phyloP scores from a whole-genome alignment of 306 rosid genomes.

The Castanea sativa region DNA sequence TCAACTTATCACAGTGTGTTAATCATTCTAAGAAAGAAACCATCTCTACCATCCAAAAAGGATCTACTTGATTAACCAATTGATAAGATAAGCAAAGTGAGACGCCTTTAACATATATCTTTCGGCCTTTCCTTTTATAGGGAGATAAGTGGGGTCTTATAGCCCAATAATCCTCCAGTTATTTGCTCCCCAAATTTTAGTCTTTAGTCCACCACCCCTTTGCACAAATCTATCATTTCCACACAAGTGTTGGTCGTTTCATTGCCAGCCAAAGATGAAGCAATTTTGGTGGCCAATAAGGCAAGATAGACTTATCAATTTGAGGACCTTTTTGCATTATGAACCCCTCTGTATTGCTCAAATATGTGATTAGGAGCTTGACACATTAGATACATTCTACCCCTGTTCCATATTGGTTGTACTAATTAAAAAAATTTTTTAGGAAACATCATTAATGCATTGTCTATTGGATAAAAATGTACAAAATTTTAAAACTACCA shows the following conservation, averaged over 20 bases:
- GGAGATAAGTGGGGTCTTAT: slow-evolving; percentile 7
- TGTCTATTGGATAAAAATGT: no score
- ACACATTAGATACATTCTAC: neutral
- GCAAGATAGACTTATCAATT: neutral
- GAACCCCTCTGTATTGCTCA: no score
- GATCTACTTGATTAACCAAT: slow-evolving; percentile 16
- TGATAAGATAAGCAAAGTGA: slow-evolving; percentile 5
- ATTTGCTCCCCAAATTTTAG: neutral
- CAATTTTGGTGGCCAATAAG: slow-evolving; percentile 8
- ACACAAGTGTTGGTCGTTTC: slow-evolving; percentile 10
- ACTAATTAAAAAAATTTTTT: no score
- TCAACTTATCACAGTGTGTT: neutral
- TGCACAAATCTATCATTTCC: slow-evolving; percentile 18
- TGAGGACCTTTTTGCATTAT: neutral
- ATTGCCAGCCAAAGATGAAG: slow-evolving; percentile 5
- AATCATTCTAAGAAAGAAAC: slow-evolving; percentile 20
- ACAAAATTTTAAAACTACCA: no score
- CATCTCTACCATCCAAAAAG: slow-evolving; percentile 19
- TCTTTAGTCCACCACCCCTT: neutral
- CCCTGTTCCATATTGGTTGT: no score
- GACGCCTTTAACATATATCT: neutral
- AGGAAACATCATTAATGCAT: no score
- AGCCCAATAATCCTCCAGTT: slow-evolving; percentile 23
- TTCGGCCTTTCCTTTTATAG: neutral
- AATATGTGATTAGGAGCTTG: neutral